Evolutionary conservation across 2,329 filamentous ascomycete species (phyloP).

Genomic region (Penicillium oxalicum): DNA sequence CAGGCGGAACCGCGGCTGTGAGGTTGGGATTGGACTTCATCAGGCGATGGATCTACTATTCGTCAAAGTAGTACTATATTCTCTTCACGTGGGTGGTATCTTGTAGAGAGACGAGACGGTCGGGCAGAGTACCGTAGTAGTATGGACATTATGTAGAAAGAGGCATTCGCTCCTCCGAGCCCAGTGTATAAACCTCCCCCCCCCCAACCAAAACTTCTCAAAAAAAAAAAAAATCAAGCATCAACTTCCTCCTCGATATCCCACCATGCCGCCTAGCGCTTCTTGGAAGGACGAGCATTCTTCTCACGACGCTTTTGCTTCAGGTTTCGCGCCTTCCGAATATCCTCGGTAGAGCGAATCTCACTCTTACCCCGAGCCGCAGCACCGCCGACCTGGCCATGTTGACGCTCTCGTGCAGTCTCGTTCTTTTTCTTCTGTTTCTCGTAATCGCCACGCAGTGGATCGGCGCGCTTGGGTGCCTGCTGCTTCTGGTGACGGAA

Average conservation of each 20-base stretch:
- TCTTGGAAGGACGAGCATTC: constrained; percentile 75
- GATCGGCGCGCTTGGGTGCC: constrained; percentile 90
- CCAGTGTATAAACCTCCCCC: background rate
- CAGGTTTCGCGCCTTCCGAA: constrained; percentile 72
- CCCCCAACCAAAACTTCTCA: background rate
- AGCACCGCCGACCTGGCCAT: constrained; percentile 24
- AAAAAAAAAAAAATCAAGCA: background rate
- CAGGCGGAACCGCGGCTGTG: no score
- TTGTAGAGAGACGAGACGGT: no score
- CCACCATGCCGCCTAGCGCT: constrained; percentile 28
- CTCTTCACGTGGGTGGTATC: no score
- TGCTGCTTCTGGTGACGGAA: constrained; percentile 83
- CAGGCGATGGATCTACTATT: no score
- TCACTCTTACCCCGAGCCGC: constrained; percentile 66
- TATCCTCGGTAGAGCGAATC: constrained; percentile 74
- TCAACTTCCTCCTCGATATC: background rate
- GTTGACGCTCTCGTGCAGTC: constrained; percentile 68
- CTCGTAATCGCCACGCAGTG: constrained; percentile 83
- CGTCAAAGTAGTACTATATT: no score
- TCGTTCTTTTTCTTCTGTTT: constrained; percentile 83
- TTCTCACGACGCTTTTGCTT: constrained; percentile 75
- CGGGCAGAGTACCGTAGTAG: no score
- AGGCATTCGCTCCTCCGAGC: no score
- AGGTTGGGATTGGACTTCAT: no score
- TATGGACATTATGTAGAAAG: no score